Evolutionary conservation across 176 grass and related monocot species (phyloP), one percentile per base, ranked within the genome.

Genomic region (Calamus simplicifolius): DNA sequence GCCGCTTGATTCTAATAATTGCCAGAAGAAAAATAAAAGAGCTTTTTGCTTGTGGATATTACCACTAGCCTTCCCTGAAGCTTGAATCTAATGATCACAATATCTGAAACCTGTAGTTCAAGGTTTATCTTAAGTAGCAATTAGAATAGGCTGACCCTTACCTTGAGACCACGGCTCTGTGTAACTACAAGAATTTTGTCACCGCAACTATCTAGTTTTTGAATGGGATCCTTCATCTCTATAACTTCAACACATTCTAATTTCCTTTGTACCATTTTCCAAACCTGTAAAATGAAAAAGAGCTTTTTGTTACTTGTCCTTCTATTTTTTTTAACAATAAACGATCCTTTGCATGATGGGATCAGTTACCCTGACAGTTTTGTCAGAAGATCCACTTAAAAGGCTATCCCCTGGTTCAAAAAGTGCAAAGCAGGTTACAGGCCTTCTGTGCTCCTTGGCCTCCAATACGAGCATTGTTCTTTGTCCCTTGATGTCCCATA

Each of bases 401-500:
- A 98, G 66, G 49, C 82, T 85, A 38, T 85, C 79, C 64, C 93
- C 88, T 57, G 85, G 67, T 66, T 88, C 81, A 57, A 80, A 89
- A 80, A 89, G 54, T 56, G 69, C 72, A 61, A 98, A 98, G 72
- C 88, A 89, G 48, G 84, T 92, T 17, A 98, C 81, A 10, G 81
- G 63, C 49, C 58, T 83, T 70, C 76, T 98, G 76, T 98, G 93
- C 67, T 89, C 87, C 80, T 77, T 85, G 59, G 82, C 76, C 67
- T 98, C 93, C 67, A 76, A 79, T 67, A 81, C 78, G 21, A 98
- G 80, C 78, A 83, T 54, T 25, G 84, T 76, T 68, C 81, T 92
- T 75, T 92, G 78, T 23, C 81, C 79, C 72, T 78, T 92, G 64
- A 98, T 98, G 64, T 98, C 93, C 93, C 87, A 98, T 66, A 88